Evolutionary conservation across 75 land plant genomes (phyloP).

Genomic region (Adiantum capillusveneris): DNA sequence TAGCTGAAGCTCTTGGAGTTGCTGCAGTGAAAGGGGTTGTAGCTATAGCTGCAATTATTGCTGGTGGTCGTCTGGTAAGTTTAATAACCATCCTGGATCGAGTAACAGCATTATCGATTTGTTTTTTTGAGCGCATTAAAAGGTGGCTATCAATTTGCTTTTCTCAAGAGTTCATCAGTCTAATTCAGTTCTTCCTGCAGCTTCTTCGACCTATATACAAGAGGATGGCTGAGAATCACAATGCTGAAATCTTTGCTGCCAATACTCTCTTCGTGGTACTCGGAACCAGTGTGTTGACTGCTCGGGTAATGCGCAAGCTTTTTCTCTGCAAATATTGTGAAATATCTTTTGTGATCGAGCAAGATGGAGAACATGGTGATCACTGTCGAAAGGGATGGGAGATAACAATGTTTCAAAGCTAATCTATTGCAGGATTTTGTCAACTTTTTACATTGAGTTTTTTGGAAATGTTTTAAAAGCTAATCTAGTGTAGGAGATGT

Average conservation of each 20-base stretch:
- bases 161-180: not conserved
- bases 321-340: too few relatives aligned
- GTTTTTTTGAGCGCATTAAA: too few relatives aligned
- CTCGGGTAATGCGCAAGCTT: slow-evolving; percentile 49
- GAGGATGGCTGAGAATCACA: slow-evolving; percentile 96
- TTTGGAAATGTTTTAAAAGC: too few relatives aligned
- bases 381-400: too few relatives aligned
- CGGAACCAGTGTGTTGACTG: slow-evolving; percentile 95
- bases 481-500: too few relatives aligned
- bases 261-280: slow-evolving; percentile 94
- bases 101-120: not conserved
- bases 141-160: too few relatives aligned
- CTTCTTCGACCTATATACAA: slow-evolving; percentile 91
- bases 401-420: too few relatives aligned
- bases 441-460: too few relatives aligned
- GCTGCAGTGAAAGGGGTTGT: slow-evolving; percentile 92
- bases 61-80: slow-evolving; percentile 96
- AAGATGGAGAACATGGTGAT: too few relatives aligned
- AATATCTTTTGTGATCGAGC: too few relatives aligned
- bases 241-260: slow-evolving; percentile 99
- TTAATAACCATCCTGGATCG: too few relatives aligned
- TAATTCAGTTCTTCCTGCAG: slow-evolving; percentile 30
- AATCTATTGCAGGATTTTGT: too few relatives aligned
- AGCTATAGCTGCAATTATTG: slow-evolving; percentile 89
- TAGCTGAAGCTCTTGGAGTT: slow-evolving; percentile 93